Evolutionary conservation across 2,329 filamentous ascomycete genomes (phyloP).

Genomic region (Coniochaeta prunicola): DNA sequence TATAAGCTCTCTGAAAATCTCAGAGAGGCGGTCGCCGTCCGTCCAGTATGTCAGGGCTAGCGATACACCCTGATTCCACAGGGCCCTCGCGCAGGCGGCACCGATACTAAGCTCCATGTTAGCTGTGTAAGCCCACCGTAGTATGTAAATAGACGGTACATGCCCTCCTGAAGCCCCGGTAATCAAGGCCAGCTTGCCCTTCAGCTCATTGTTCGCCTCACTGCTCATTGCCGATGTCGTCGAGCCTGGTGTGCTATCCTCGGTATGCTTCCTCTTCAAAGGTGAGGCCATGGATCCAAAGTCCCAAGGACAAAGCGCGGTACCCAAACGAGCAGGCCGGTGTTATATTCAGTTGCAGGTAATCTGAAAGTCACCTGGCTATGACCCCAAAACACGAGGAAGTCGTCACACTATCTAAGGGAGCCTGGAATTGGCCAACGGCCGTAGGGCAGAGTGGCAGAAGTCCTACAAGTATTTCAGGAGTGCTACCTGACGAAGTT

Average conservation of each 20-base stretch:
- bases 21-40: conserved; percentile 36
- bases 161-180: conserved; percentile 57
- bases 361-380: neutral
- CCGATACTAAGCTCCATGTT: conserved; percentile 42
- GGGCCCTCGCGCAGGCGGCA: conserved; percentile 46
- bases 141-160: conserved; percentile 3
- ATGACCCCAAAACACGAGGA: neutral
- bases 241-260: neutral
- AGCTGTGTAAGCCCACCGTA: neutral
- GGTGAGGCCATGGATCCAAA: neutral
- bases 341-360: neutral
- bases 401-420: neutral
- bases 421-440: too few relatives aligned
- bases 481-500: too few relatives aligned
- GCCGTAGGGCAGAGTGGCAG: too few relatives aligned
- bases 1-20: conserved; percentile 33
- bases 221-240: neutral
- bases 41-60: conserved; percentile 54
- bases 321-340: neutral
- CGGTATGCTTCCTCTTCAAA: neutral
- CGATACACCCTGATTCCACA: conserved; percentile 43
- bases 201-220: conserved; percentile 33
- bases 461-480: too few relatives aligned
- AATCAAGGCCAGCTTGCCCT: conserved; percentile 47
- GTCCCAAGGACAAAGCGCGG: neutral